Conservation (phyloP, 345 rosid genomes). For the Gossypium anomalum region DNA sequence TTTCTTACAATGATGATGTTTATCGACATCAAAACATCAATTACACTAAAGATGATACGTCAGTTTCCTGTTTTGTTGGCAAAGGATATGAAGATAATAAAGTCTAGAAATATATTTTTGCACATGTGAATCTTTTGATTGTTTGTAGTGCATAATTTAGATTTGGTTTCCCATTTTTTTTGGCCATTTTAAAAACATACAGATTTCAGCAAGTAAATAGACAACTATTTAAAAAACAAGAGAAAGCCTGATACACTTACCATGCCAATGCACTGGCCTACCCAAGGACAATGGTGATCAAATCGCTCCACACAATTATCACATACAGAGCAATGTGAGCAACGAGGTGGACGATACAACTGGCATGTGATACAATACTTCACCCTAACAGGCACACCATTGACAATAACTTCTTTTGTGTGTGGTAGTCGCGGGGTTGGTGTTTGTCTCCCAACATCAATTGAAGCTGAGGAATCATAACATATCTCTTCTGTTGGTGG, state of each 20-base stretch:
- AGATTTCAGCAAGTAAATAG: neutral
- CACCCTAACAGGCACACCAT: conserved; percentile 34
- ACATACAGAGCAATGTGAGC: conserved; percentile 58
- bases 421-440: conserved; percentile 34
- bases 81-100: too few relatives aligned
- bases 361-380: conserved; percentile 52
- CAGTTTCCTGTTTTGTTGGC: neutral
- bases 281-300: conserved; percentile 64
- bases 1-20: too few relatives aligned
- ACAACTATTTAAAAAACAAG: neutral
- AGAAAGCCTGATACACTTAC: conserved; percentile 24
- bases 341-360: conserved; percentile 56
- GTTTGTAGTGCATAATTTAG: neutral
- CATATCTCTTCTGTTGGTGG: conserved; percentile 44
- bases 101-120: neutral
- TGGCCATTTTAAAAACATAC: neutral
- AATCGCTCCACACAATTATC: conserved; percentile 52
- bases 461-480: conserved; percentile 27
- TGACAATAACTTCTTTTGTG: conserved; percentile 33
- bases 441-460: conserved; percentile 20
- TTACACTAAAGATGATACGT: neutral
- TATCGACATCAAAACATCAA: neutral
- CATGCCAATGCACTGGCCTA: conserved; percentile 60
- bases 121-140: neutral
- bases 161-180: neutral